Base-by-base conservation (phyloP, 2,329 filamentous ascomycete genomes). In the Thermomyces lanuginosus region DNA sequence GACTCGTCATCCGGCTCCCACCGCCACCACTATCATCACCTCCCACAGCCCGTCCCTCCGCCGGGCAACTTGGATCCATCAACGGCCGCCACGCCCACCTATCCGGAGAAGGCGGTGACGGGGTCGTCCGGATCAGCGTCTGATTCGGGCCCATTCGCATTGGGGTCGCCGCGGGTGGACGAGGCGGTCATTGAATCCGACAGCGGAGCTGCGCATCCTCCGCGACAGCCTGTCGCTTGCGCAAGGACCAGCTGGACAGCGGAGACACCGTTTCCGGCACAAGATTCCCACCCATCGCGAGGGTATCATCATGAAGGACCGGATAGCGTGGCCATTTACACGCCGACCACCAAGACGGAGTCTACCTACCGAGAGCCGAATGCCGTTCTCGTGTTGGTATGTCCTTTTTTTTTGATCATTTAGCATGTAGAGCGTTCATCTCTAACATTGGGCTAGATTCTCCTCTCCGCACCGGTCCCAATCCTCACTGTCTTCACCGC, bases 401-500 rank as follows among this genome's bases (percentile, higher is more conserved):
- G 44, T 37, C 13, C 8, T 17, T 14, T 24, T 16, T 24, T 22
- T 27, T 16, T 26, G 16, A 13, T 26, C 8, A 25, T 27, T 18
- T 13, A 4, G 24, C 22, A 17, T 20, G 8, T 10, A 13, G n/a
- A 3, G 13, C 10, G 12, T 25, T 24, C 14, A 15, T 10, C 27
- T 13, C 22, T 24, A 24, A 11, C 11, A n/a, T 21, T 16, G 16
- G 7, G 8, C 16, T 30, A 64, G 63, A 54, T 69, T 37, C 66
- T 61, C 40, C 55, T 70, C 18, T 66, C 64, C 11, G 46, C 55
- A 13, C 60, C 67, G 9, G 63, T 65, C 36, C 63, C 64, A 8
- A 40, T 69, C 5, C 57, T 72, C 38, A 69, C 67, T 27, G 39
- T 66, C 16, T 43, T 59, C 34, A 63, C 66, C 36, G 53, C 58